phyloP scores from a whole-genome alignment of 306 rosid genomes.

The Cucumis sativus region DNA sequence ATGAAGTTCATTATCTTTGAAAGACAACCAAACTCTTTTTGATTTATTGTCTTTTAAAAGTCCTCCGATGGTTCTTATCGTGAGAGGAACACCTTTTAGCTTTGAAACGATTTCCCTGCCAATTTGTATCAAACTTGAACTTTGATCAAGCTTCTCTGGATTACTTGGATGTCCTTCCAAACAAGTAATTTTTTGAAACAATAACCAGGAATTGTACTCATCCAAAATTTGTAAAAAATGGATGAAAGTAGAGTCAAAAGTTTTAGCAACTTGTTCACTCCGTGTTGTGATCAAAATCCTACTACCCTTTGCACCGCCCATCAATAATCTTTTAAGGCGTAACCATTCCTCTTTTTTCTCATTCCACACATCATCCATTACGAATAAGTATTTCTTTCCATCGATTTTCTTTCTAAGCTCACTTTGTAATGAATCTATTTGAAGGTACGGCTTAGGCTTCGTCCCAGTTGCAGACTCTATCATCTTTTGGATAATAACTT shows the following conservation, averaged over 20 bases:
- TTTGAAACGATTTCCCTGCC: too few species aligned
- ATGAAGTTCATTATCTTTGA: background rate
- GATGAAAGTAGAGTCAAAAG: background rate
- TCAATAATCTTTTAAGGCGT: background rate
- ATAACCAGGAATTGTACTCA: background rate
- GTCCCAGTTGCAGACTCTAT: background rate
- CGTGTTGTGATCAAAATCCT: background rate
- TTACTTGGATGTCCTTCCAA: too few species aligned
- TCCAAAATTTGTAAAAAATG: background rate
- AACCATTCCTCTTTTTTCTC: background rate
- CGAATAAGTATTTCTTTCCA: too few species aligned
- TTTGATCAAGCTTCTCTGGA: background rate
- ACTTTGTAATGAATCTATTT: background rate
- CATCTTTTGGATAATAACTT: background rate
- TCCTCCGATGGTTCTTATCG: too few species aligned
- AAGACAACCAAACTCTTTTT: background rate
- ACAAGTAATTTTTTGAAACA: background rate
- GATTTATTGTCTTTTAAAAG: too few species aligned
- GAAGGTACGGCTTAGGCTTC: background rate
- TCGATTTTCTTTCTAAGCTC: too few species aligned
- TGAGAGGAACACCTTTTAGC: too few species aligned
- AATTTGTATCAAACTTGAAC: background rate
- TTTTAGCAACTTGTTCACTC: background rate
- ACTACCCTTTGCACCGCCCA: too few species aligned
- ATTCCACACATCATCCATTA: background rate